phyloP scores from a whole-genome alignment of 805 yeast species.

The Candida sanyiensis region DNA sequence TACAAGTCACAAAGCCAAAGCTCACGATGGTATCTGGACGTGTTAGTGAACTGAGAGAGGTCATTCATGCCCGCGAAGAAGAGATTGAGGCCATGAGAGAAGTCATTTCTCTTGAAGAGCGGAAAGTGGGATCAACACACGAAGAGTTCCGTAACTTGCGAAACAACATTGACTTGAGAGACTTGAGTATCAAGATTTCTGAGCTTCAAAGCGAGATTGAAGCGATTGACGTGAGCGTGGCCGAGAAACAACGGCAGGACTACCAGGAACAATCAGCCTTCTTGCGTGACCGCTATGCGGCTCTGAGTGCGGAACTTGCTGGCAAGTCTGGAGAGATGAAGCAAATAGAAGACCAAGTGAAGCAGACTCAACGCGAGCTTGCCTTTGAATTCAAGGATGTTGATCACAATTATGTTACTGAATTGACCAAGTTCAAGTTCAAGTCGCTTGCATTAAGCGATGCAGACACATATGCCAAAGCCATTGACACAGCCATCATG shows the following conservation, averaged over 20 bases:
- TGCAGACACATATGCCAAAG: constrained; percentile 71
- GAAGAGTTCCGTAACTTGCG: constrained; percentile 57
- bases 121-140: constrained; percentile 47
- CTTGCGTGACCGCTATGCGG: constrained; percentile 46
- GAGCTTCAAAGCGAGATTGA: constrained; percentile 35
- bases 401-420: constrained; percentile 55
- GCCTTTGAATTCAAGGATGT: constrained; percentile 66
- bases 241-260: constrained; percentile 53
- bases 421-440: constrained; percentile 73
- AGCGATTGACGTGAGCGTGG: constrained; percentile 46
- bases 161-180: constrained; percentile 57
- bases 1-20: constrained; percentile 1
- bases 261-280: constrained; percentile 53
- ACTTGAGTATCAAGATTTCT: constrained; percentile 35
- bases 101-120: constrained; percentile 32
- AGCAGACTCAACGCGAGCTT: constrained; percentile 51
- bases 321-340: constrained; percentile 80
- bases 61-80: constrained; percentile 23
- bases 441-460: constrained; percentile 75
- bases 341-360: constrained; percentile 72
- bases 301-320: constrained; percentile 59
- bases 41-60: constrained; percentile 17
- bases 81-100: constrained; percentile 25
- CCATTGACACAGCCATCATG: constrained; percentile 91
- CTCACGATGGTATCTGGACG: constrained; percentile 3